A percentile compares a stretch with the other conserved stretches of the same genome.
Conservation (phyloP, 2,329 filamentous ascomycete genomes). For the Ceratocystis diversiconidia region DNA sequence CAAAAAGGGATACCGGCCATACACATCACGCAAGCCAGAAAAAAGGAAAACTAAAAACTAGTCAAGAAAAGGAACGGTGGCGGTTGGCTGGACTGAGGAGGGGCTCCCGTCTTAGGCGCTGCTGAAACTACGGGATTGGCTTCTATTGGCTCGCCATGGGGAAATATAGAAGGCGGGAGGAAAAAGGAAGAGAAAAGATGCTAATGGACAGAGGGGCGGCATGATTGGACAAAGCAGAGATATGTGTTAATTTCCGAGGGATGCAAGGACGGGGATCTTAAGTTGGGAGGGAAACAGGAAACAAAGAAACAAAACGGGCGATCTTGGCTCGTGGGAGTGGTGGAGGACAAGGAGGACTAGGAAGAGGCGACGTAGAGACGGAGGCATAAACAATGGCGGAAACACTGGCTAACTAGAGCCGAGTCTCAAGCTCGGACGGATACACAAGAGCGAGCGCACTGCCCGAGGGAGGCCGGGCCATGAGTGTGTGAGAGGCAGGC, state of each 20-base stretch:
- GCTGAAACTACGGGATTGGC: not conserved
- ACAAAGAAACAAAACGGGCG: not conserved
- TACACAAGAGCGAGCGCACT: not conserved
- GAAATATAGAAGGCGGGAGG: no score
- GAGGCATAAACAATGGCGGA: not conserved
- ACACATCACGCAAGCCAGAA: no score
- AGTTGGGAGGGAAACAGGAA: not conserved
- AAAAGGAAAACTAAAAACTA: not conserved
- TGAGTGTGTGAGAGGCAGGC: no score
- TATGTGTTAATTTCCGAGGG: not conserved
- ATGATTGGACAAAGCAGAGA: not conserved
- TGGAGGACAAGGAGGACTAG: not conserved
- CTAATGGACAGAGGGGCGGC: not conserved
- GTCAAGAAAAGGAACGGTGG: not conserved
- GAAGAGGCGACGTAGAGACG: no score
- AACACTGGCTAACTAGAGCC: not conserved
- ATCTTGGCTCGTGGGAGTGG: not conserved
- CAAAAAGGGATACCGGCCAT: slow-evolving; percentile 8
- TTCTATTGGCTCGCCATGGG: not conserved
- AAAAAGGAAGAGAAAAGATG: not conserved
- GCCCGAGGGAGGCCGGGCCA: no score
- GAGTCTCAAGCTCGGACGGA: not conserved
- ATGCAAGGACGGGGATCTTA: not conserved
- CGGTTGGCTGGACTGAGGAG: not conserved
- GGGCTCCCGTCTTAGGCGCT: not conserved